Conservation (phyloP, 1,139 yeast species). For the Yamadazyma diddensiae region DNA sequence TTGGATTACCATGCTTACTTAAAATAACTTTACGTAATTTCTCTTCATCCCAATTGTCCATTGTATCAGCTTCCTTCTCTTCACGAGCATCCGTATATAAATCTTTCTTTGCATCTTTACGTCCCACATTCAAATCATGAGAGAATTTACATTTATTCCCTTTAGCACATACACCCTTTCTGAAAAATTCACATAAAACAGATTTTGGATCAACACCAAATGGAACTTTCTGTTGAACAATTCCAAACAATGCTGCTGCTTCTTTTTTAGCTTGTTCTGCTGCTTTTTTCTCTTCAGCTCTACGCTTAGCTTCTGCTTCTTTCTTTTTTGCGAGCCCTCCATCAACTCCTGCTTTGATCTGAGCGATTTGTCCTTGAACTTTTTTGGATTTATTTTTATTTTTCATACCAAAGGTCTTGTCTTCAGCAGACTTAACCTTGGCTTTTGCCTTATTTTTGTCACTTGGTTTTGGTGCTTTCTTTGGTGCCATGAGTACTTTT, state of each 20-base stretch:
- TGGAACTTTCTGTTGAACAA: slow-evolving; percentile 82
- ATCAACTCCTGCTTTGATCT: slow-evolving; percentile 63
- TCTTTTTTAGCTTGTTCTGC: slow-evolving; percentile 87
- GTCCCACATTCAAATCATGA: slow-evolving; percentile 82
- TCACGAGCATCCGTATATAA: slow-evolving; percentile 85
- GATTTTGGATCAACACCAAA: slow-evolving; percentile 98
- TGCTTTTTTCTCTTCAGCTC: slow-evolving; percentile 85
- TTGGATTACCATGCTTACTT: slow-evolving; percentile 92
- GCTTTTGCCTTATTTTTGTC: slow-evolving; percentile 66
- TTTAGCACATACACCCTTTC: slow-evolving; percentile 84
- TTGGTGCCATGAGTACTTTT: slow-evolving; percentile 56
- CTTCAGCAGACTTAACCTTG: slow-evolving; percentile 69
- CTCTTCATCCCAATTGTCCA: slow-evolving; percentile 98
- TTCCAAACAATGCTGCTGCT: slow-evolving; percentile 73
- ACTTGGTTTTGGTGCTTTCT: slow-evolving; percentile 55
- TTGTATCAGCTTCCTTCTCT: slow-evolving; percentile 76
- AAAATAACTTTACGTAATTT: slow-evolving; percentile 81
- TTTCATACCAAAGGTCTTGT: slow-evolving; percentile 92
- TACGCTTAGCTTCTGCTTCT: slow-evolving; percentile 71
- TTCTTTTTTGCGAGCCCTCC: slow-evolving; percentile 67
- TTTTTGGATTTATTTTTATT: slow-evolving; percentile 90
- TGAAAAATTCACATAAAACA: slow-evolving; percentile 86
- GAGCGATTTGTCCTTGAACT: slow-evolving; percentile 83
- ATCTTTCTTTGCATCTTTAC: slow-evolving; percentile 88
- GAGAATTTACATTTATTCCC: slow-evolving; percentile 93